Evolutionary conservation across 305 asterid genomes (phyloP).

Genomic region (Rubia peregrina): DNA sequence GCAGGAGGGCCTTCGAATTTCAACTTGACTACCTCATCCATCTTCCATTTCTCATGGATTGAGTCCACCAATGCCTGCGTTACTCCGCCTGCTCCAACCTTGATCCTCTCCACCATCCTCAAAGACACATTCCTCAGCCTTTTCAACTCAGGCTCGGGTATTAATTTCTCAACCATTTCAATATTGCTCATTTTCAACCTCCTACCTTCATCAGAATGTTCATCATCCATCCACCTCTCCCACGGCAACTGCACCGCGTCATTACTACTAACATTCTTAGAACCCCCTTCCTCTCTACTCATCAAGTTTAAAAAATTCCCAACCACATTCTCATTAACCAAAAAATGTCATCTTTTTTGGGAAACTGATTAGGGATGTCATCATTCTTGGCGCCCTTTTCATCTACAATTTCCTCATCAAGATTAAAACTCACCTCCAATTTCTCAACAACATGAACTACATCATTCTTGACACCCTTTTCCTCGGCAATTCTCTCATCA

Average conservation of each 20-base stretch:
- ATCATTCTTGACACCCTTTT: constrained; percentile 19
- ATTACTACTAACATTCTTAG: constrained; percentile 8
- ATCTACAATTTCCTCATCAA: constrained; percentile 22
- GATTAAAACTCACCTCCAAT: constrained; percentile 16
- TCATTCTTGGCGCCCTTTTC: constrained; percentile 19
- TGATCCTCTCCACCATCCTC: constrained; percentile 77
- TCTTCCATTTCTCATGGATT: constrained; percentile 69
- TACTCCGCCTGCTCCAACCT: constrained; percentile 71
- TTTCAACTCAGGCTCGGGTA: constrained; percentile 75
- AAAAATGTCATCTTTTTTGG: constrained; percentile 18
- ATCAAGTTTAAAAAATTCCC: constrained; percentile 6
- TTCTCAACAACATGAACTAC: constrained; percentile 15
- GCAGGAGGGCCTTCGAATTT: constrained; percentile 81
- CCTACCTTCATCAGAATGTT: constrained; percentile 25
- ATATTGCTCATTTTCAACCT: constrained; percentile 34
- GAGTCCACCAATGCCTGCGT: constrained; percentile 61
- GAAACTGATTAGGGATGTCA: constrained; percentile 13
- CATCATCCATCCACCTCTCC: constrained; percentile 32
- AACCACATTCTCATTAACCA: constrained; percentile 1
- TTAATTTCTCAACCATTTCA: constrained; percentile 50
- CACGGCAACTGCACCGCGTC: constrained; percentile 41
- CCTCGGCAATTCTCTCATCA: constrained; percentile 21
- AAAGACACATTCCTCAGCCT: constrained; percentile 66
- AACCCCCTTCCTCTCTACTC: neutral
- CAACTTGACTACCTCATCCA: constrained; percentile 68